A percentile compares a stretch with the other conserved stretches of the same genome.
phyloP scores from a whole-genome alignment of 108 stramenopile genomes.

The Licmophora abbreviata region DNA sequence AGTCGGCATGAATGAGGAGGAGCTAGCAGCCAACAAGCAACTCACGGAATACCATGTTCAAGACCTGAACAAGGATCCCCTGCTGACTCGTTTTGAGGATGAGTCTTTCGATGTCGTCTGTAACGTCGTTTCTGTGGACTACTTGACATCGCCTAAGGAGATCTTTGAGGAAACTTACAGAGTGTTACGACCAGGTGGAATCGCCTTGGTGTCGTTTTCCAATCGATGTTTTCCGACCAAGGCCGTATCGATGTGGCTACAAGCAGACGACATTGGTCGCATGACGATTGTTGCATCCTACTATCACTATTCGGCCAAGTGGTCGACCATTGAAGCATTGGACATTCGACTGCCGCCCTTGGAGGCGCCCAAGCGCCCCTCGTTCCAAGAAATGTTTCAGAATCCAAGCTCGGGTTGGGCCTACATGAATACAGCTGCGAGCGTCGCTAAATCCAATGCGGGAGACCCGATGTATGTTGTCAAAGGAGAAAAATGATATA shows the following conservation, averaged over 20 bases:
- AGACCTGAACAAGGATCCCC: constrained; percentile 51
- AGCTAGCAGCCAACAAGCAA: constrained; percentile 50
- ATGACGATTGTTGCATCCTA: constrained; percentile 63
- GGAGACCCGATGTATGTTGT: constrained; percentile 75
- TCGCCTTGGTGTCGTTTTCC: constrained; percentile 50
- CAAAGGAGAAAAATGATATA: constrained; percentile 51
- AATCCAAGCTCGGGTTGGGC: constrained; percentile 46
- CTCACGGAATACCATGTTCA: constrained; percentile 49
- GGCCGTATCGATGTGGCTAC: constrained; percentile 73
- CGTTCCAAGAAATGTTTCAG: constrained; percentile 32
- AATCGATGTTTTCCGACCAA: constrained; percentile 80
- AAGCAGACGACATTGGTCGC: constrained; percentile 63
- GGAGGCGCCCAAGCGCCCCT: constrained; percentile 36
- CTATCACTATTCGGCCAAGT: constrained; percentile 53
- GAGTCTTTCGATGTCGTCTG: constrained; percentile 58
- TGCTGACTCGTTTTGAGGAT: constrained; percentile 43
- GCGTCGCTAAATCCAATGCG: constrained; percentile 35
- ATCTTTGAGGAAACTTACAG: constrained; percentile 68
- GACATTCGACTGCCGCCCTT: constrained; percentile 35
- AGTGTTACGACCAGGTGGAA: constrained; percentile 57
- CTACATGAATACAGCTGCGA: constrained; percentile 56
- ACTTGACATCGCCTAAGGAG: constrained; percentile 55
- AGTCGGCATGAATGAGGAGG: constrained; percentile 67
- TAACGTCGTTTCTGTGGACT: constrained; percentile 71
- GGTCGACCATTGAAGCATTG: constrained; percentile 53